Conservation (phyloP, 805 yeast species). For the Schwanniomyces yamadae region DNA sequence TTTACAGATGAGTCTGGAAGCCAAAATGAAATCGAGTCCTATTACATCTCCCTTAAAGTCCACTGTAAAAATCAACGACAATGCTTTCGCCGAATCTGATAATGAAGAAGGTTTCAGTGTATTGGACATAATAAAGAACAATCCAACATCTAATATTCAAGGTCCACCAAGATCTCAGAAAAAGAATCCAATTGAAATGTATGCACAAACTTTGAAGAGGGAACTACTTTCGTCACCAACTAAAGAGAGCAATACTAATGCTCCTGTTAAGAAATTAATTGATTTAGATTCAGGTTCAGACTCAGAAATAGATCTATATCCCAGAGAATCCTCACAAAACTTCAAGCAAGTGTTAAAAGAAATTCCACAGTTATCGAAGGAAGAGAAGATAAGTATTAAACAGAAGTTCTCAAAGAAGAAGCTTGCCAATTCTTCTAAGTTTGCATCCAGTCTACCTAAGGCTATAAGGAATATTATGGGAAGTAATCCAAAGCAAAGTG, state of each 20-base stretch:
- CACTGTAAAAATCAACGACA: background rate
- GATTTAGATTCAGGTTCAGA: conserved; percentile 30
- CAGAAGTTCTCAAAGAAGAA: conserved; percentile 30
- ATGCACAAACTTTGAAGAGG: conserved; percentile 32
- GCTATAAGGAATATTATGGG: conserved; percentile 11
- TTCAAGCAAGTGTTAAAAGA: conserved; percentile 10
- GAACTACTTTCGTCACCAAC: conserved; percentile 28
- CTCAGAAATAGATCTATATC: conserved; percentile 12
- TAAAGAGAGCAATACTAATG: conserved; percentile 8
- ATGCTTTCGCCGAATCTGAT: conserved; percentile 1
- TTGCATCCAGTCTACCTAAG: conserved; percentile 10
- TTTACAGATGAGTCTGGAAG: conserved; percentile 9
- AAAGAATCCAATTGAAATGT: conserved; percentile 33
- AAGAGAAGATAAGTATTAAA: conserved; percentile 28
- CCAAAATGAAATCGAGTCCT: conserved; percentile 24
- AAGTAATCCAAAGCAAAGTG: conserved; percentile 5
- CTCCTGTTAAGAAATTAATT: conserved; percentile 11
- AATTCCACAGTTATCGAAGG: conserved; percentile 34
- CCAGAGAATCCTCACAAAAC: conserved; percentile 2
- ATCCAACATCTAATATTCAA: conserved; percentile 1
- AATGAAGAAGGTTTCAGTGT: conserved; percentile 13
- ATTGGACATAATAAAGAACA: conserved; percentile 6
- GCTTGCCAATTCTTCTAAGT: conserved; percentile 8
- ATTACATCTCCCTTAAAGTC: conserved; percentile 29
- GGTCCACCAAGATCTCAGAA: background rate